These are phyloP conservation scores for Xylariomycetidae sp. DNA, from an alignment of 2,329 filamentous ascomycete genomes.

Conservation along the genomic window DNA sequence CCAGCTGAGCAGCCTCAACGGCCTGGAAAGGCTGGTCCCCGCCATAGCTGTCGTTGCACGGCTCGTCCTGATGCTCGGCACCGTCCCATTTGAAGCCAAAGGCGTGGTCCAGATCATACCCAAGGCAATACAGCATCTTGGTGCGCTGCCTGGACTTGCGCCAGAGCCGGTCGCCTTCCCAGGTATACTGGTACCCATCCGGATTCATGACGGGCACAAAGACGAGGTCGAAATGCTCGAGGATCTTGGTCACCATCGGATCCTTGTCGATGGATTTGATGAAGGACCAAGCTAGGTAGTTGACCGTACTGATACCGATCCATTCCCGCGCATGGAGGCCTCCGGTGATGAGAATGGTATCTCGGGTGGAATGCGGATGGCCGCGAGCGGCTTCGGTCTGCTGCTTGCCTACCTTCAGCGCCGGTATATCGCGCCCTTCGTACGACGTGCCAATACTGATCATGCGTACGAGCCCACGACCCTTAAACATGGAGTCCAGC, in stretches of 20 bases:
- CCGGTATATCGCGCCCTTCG: constrained; percentile 81
- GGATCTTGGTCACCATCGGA: constrained; percentile 64
- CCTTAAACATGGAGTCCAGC: constrained; percentile 74
- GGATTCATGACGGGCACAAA: constrained; percentile 87
- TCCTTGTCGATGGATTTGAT: constrained; percentile 76
- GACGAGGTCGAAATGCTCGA: constrained; percentile 81
- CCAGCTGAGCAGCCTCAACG: constrained; percentile 67
- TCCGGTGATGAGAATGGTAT: constrained; percentile 75
- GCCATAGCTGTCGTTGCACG: constrained; percentile 86
- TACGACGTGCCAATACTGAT: constrained; percentile 77
- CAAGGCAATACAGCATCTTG: constrained; percentile 73
- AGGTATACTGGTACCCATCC: constrained; percentile 91
- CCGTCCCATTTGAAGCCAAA: constrained; percentile 84
- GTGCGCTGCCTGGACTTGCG: constrained; percentile 89
- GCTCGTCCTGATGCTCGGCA: constrained; percentile 60
- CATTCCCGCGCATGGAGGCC: constrained; percentile 94
- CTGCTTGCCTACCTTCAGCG: constrained; percentile 64
- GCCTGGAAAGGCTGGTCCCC: constrained; percentile 80
- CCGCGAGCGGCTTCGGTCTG: constrained; percentile 12
- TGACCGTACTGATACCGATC: constrained; percentile 89
- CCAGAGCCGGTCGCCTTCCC: constrained; percentile 88
- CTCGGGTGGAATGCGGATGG: constrained; percentile 44
- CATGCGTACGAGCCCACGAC: constrained; percentile 64
- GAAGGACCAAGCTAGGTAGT: constrained; percentile 82
- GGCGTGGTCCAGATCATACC: constrained; percentile 81